Percentiles rank a stretch among this genome's conserved stretches.
Conservation (phyloP, 345 rosid genomes). For the Brassica incana region DNA sequence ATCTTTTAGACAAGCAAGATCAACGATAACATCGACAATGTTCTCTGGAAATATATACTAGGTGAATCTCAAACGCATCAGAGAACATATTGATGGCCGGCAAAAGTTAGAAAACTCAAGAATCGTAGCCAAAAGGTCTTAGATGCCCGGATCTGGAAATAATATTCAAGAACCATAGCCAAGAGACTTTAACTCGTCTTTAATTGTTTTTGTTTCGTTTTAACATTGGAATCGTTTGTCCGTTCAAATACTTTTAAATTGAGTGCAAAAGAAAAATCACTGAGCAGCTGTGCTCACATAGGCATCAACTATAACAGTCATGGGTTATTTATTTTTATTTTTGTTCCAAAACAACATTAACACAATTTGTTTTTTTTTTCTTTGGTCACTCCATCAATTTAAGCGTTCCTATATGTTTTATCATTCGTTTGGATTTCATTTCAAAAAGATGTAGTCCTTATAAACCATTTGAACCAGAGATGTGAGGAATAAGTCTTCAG, state of each 20-base stretch:
- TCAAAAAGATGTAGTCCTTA: too few relatives aligned
- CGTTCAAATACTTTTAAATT: background rate
- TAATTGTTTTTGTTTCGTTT: background rate
- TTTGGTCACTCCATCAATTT: background rate
- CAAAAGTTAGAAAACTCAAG: too few relatives aligned
- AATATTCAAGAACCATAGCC: too few relatives aligned
- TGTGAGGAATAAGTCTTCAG: too few relatives aligned
- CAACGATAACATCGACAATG: too few relatives aligned
- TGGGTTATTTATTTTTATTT: background rate
- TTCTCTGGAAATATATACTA: too few relatives aligned
- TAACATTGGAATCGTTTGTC: background rate
- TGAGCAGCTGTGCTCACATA: background rate
- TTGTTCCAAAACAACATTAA: background rate
- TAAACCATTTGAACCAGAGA: too few relatives aligned
- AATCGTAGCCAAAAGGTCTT: too few relatives aligned
- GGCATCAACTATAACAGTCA: background rate
- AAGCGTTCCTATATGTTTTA: background rate
- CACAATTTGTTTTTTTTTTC: background rate
- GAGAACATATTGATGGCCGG: too few relatives aligned
- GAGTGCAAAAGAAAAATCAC: background rate
- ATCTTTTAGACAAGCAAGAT: too few relatives aligned
- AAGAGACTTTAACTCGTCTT: background rate
- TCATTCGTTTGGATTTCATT: background rate
- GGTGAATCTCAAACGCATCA: too few relatives aligned
- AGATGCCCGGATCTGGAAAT: too few relatives aligned